phyloP scores from a whole-genome alignment of 306 rosid species.

The Comarum palustre region DNA sequence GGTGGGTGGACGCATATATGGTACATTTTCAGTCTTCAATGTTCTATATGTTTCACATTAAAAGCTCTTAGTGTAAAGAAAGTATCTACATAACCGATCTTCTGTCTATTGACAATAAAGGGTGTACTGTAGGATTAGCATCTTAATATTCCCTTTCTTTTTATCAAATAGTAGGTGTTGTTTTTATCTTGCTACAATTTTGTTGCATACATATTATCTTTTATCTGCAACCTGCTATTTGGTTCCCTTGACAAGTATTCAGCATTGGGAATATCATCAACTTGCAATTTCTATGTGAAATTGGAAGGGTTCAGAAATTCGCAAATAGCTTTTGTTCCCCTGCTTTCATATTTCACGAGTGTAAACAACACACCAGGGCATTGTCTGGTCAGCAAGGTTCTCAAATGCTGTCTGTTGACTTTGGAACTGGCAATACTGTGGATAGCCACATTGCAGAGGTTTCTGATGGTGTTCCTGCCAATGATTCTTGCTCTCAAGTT shows the following conservation, averaged over 20 bases:
- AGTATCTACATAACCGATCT: not conserved
- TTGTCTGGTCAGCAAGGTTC: conserved; percentile 36
- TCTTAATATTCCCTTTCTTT: not conserved
- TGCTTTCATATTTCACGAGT: conserved; percentile 81
- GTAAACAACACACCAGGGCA: conserved; percentile 44
- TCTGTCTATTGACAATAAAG: conserved; percentile 5
- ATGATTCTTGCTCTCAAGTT: conserved; percentile 47
- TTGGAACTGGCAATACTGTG: conserved; percentile 31
- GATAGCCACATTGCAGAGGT: conserved; percentile 34
- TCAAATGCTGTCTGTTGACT: conserved; percentile 36
- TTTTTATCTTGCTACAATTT: conserved; percentile 27
- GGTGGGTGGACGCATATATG: not conserved
- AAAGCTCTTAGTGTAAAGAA: not conserved
- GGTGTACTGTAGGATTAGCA: not conserved
- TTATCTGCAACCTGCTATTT: conserved; percentile 12
- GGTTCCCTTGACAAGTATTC: conserved; percentile 49
- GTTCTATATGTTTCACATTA: not conserved
- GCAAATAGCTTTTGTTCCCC: conserved; percentile 96
- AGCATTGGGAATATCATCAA: conserved; percentile 78
- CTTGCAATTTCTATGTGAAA: conserved; percentile 87
- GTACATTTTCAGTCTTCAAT: not conserved
- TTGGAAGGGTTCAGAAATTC: conserved; percentile 89
- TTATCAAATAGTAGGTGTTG: conserved; percentile 4
- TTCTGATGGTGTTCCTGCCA: conserved; percentile 38
- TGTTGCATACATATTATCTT: not conserved